Base-by-base conservation (phyloP, 805 yeast genomes). In the Clavispora fructus region DNA sequence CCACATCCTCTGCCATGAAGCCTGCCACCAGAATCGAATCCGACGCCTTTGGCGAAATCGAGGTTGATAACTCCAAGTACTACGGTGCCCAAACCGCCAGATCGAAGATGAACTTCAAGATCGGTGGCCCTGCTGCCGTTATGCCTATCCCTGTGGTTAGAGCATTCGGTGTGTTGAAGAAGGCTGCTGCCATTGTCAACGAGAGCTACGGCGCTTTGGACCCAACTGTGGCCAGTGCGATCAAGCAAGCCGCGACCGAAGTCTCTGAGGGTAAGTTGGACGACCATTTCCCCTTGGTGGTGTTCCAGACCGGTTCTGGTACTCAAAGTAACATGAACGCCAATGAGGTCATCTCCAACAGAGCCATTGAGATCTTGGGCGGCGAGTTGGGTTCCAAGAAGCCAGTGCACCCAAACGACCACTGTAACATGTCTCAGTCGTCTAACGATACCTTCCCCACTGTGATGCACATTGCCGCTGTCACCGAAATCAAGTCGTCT, bases 41-140 rank as follows among this genome's bases (percentile, higher is more conserved):
- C 48, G 99, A 92, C 71, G 98, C 98, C 43, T 94, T 92, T 62
- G 99, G 99, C 58, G 96, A 88, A 64, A 86, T 94, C 62, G 89
- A 90, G 65, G 99, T 92, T 43, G 90, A 87, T 49, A 73, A 80
- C 53, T 78, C 87, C 59, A 83, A 80, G 67, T 92, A 92, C 78
- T 92, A 97, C 92, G 99, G 99, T 50, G 98, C 98, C 39, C 99
- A 94, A 73, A 94, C 99, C 51, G 91, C 87, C 62, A 82, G 98
- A 71, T 91, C 98, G 17, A 78, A 82, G 57, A 85, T 83, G 70
- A 94, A 94, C 79, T 94, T 94, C 78, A 87, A 90, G 70, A 94
- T 94, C 61, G 99, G 99, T 55, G 97, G 97, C 48, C 76, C 78
- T 14, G 81, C 90, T 57, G 98, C 94, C 65, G 78, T 79, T 52